Evolutionary conservation across 2,329 filamentous ascomycete genomes (phyloP).

Genomic region (Atkinsonella texensis): DNA sequence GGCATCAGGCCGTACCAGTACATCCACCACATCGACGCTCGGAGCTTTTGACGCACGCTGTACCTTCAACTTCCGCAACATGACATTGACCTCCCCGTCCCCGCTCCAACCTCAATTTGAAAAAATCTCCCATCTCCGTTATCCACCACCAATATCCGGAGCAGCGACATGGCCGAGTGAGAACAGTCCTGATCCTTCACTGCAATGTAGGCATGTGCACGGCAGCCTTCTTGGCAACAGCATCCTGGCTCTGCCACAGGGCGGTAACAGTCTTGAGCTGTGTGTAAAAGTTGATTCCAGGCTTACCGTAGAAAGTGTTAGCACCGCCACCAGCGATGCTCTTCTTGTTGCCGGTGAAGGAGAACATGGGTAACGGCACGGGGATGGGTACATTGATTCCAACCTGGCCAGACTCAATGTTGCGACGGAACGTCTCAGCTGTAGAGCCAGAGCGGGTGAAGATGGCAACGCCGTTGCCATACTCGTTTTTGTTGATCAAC

Average conservation of each 20-base stretch:
- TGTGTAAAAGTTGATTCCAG: constrained; percentile 88
- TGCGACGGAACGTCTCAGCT: constrained; percentile 64
- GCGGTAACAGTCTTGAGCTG: constrained; percentile 96
- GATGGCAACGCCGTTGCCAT: constrained; percentile 77
- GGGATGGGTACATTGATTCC: constrained; percentile 78
- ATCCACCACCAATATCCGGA: neutral
- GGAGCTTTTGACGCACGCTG: neutral
- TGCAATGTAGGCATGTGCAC: constrained; percentile 68
- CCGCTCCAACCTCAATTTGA: no score
- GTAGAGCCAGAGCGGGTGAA: constrained; percentile 71
- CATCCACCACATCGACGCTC: neutral
- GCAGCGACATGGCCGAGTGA: neutral
- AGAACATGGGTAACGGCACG: constrained; percentile 59
- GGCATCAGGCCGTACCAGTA: neutral
- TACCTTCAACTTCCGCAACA: neutral
- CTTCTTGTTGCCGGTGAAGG: constrained; percentile 73
- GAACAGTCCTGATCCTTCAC: constrained; percentile 8
- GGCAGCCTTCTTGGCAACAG: constrained; percentile 70
- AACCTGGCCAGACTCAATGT: constrained; percentile 76
- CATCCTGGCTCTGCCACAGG: constrained; percentile 78
- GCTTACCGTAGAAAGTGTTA: constrained; percentile 90
- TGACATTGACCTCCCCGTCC: neutral
- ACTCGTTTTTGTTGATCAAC: constrained; percentile 75
- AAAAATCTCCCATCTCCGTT: no score
- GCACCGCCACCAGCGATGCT: constrained; percentile 83